phyloP scores from a whole-genome alignment of 208 protist genomes.

The Trypanosoma melophagium region DNA sequence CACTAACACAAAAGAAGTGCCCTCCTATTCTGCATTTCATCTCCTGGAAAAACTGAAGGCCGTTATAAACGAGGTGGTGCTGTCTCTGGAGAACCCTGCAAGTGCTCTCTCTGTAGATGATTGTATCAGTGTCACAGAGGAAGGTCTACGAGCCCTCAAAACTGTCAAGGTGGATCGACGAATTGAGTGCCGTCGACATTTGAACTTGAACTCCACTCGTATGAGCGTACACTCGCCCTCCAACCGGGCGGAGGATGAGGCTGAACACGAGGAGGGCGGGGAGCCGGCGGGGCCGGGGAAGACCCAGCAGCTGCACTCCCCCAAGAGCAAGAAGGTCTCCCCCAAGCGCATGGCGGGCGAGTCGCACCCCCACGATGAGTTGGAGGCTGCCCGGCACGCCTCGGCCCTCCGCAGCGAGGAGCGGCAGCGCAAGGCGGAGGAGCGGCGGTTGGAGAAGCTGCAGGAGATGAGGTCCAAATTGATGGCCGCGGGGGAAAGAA shows the following conservation, averaged over 20 bases:
- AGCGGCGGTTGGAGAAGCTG: slow-evolving; percentile 65
- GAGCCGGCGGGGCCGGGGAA: slow-evolving; percentile 1
- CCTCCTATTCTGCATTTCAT: slow-evolving; percentile 6
- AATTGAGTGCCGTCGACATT: slow-evolving; percentile 39
- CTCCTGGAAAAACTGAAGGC: slow-evolving; percentile 58
- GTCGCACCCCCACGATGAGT: slow-evolving; percentile 36
- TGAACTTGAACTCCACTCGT: slow-evolving; percentile 17
- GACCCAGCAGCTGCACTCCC: slow-evolving; percentile 20
- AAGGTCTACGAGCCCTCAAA: slow-evolving; percentile 57
- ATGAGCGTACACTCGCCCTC: slow-evolving; percentile 26
- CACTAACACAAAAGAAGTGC: slow-evolving; percentile 1
- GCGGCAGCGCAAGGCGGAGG: slow-evolving; percentile 80
- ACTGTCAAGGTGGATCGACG: slow-evolving; percentile 63
- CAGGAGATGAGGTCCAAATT: slow-evolving; percentile 71
- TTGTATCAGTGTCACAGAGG: slow-evolving; percentile 67
- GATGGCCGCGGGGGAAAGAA: slow-evolving; percentile 51
- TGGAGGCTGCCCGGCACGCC: slow-evolving; percentile 66
- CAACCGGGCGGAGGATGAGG: slow-evolving; percentile 26
- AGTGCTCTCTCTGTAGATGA: slow-evolving; percentile 62
- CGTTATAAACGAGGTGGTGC: slow-evolving; percentile 60
- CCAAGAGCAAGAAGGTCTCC: slow-evolving; percentile 44
- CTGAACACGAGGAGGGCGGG: slow-evolving; percentile 13
- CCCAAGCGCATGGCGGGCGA: slow-evolving; percentile 38
- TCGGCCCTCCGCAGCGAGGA: slow-evolving; percentile 79
- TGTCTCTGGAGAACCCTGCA: slow-evolving; percentile 39